These are phyloP conservation scores for Monosporascus sp. DNA, from an alignment of 2,329 filamentous ascomycete genomes.

Conservation along the genomic window DNA sequence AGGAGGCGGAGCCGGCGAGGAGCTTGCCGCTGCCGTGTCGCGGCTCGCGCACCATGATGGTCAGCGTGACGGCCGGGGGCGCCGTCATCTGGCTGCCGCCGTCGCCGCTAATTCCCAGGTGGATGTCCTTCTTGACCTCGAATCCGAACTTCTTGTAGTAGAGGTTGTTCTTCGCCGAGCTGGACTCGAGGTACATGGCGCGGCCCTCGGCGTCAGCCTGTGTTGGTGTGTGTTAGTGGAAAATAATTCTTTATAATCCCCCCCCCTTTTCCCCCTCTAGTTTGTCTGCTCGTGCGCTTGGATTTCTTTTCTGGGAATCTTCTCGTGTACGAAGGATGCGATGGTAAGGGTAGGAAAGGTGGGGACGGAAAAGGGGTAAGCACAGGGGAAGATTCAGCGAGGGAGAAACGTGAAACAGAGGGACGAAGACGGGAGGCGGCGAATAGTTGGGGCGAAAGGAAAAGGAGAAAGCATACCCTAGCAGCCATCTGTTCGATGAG, in stretches of 20 bases:
- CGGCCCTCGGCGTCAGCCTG: conserved; percentile 64
- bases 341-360: not conserved
- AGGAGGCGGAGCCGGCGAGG: conserved; percentile 17
- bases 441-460: not conserved
- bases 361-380: not conserved
- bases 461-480: conserved; percentile 40
- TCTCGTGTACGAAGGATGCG: not conserved
- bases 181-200: conserved; percentile 75
- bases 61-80: conserved; percentile 53
- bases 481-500: conserved; percentile 65
- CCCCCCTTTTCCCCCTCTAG: no score
- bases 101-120: conserved; percentile 34
- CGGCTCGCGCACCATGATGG: conserved; percentile 80
- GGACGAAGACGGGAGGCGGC: not conserved
- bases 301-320: no score
- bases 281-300: not conserved
- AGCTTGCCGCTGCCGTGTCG: conserved; percentile 22
- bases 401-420: not conserved
- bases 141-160: conserved; percentile 78
- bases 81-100: conserved; percentile 24
- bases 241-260: no score
- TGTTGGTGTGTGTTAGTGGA: not conserved
- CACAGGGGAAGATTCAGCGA: not conserved
- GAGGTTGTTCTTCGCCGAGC: conserved; percentile 58
- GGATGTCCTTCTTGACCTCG: conserved; percentile 56